Evolutionary conservation across 805 yeast genomes (phyloP).

Genomic region (Metschnikowia picachoensis): DNA sequence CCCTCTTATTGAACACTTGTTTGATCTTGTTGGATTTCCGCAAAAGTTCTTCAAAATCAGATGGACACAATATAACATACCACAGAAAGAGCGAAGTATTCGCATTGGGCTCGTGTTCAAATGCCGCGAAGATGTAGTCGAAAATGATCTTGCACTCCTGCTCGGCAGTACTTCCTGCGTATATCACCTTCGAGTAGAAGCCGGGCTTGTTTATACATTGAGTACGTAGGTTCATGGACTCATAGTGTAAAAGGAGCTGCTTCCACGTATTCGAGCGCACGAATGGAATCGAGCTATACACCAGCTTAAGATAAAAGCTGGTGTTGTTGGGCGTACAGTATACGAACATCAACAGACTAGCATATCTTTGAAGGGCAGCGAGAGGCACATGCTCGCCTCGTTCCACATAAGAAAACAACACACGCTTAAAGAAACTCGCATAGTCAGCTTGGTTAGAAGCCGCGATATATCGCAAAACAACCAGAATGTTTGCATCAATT

Average conservation of each 20-base stretch:
- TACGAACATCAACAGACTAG: conserved; percentile 32
- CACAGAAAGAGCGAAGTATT: conserved; percentile 24
- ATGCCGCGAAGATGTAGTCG: conserved; percentile 27
- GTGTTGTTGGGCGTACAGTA: conserved; percentile 28
- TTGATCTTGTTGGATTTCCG: conserved; percentile 29
- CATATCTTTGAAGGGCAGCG: conserved; percentile 26
- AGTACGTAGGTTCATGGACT: conserved; percentile 29
- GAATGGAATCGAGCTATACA: conserved; percentile 23
- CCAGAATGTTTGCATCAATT: conserved; percentile 32
- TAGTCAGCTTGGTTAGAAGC: conserved; percentile 35
- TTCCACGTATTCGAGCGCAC: conserved; percentile 35
- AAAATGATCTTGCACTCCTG: conserved; percentile 27
- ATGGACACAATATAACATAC: conserved; percentile 31
- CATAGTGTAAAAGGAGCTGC: conserved; percentile 31
- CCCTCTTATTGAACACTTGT: conserved; percentile 34
- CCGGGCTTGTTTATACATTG: conserved; percentile 36
- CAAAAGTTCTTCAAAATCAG: conserved; percentile 32
- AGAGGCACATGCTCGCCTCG: conserved; percentile 27
- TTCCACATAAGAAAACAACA: conserved; percentile 24
- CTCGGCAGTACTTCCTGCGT: conserved; percentile 23
- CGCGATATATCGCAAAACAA: conserved; percentile 32
- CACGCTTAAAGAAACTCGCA: conserved; percentile 23
- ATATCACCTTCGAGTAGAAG: conserved; percentile 27
- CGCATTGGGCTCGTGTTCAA: conserved; percentile 28
- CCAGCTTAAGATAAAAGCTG: conserved; percentile 20